A percentile compares a stretch with the other conserved stretches of the same genome.
These are phyloP conservation scores for Pilasporangium apinafurcum DNA, from an alignment of 352 stramenopile species.

Conservation along the genomic window DNA sequence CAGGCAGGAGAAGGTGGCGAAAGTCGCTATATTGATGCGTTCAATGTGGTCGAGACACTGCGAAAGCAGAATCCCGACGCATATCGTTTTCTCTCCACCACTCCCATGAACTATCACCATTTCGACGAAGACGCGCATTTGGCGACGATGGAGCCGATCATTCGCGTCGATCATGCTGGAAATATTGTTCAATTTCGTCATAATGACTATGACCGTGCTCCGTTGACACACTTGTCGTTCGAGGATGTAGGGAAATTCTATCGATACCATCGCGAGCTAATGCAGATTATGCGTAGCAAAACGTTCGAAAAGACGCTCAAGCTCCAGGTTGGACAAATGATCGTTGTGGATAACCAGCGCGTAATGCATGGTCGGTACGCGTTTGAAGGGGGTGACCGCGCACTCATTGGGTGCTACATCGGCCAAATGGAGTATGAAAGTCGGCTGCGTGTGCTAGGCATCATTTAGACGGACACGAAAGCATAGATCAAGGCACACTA, in stretches of 20 bases:
- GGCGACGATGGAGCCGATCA: constrained; percentile 75
- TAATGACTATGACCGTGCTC: constrained; percentile 85
- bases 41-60: constrained; percentile 69
- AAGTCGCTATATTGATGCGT: constrained; percentile 79
- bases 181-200: constrained; percentile 83
- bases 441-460: constrained; percentile 68
- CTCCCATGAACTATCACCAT: constrained; percentile 68
- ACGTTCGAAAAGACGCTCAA: constrained; percentile 13
- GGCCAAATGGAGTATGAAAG: constrained; percentile 82
- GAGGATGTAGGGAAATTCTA: constrained; percentile 74
- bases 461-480: constrained; percentile 52
- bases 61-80: constrained; percentile 43
- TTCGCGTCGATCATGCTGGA: constrained; percentile 58
- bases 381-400: constrained; percentile 69
- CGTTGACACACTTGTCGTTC: constrained; percentile 72
- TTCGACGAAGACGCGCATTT: constrained; percentile 73
- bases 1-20: constrained; percentile 67
- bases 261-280: constrained; percentile 55
- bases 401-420: constrained; percentile 87
- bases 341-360: constrained; percentile 85
- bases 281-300: constrained; percentile 67
- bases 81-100: constrained; percentile 66
- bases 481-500: too few species aligned
- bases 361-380: constrained; percentile 79
- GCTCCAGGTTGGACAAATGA: constrained; percentile 77